Percentiles rank a stretch among this genome's conserved stretches.
Evolutionary conservation across 73 alveolate genomes (phyloP).

Genomic region (Paramecium tetraurelia): DNA sequence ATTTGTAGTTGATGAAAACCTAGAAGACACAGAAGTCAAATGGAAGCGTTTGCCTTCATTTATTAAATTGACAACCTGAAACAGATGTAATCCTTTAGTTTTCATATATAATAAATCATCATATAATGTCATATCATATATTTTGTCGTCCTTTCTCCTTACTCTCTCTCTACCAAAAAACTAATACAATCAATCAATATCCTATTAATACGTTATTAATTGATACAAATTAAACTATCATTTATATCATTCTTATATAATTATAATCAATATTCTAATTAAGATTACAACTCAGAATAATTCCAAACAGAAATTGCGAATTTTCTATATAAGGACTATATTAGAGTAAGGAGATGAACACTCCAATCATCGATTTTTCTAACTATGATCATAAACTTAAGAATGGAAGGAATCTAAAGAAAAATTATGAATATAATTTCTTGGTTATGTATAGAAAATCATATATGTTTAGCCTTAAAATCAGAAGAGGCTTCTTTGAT

Average conservation of each 20-base stretch:
- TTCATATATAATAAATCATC: not conserved
- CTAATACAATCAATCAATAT: not conserved
- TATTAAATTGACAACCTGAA: constrained; percentile 14
- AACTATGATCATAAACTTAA: not conserved
- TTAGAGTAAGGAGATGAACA: not conserved
- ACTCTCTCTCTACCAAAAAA: not conserved
- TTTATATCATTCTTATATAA: too few relatives aligned
- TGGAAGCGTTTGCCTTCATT: constrained; percentile 23
- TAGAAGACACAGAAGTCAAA: not conserved
- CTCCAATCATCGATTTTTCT: not conserved
- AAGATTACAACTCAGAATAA: not conserved
- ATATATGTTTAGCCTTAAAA: not conserved
- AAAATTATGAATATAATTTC: not conserved
- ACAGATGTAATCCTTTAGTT: not conserved
- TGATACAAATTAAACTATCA: not conserved
- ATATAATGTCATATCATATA: not conserved
- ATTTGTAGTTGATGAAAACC: not conserved
- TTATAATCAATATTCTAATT: not conserved
- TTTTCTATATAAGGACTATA: not conserved
- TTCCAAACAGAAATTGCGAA: not conserved
- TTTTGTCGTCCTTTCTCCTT: not conserved
- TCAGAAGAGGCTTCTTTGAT: not conserved
- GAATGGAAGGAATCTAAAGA: not conserved
- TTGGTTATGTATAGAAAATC: not conserved
- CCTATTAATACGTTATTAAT: not conserved